Evolutionary conservation across 1,139 yeast species (phyloP), one percentile per base, ranked within the genome.

Genomic region (Yamadazyma pseudoaaseri): DNA sequence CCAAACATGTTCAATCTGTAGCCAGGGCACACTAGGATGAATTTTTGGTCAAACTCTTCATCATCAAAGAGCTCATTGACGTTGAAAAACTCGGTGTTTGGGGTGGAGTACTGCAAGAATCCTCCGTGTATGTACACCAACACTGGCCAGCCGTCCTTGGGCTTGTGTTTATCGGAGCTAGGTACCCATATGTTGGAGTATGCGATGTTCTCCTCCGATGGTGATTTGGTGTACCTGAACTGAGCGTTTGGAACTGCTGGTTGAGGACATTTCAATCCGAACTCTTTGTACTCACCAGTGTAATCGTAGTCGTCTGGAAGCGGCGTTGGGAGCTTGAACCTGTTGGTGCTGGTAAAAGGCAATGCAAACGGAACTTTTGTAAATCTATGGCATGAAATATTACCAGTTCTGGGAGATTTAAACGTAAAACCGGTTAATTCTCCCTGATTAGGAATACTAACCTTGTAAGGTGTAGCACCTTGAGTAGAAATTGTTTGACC

Each of bases 1-100:
- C 29, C 29, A 16, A 26, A 26, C 29, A 26, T 26, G 20, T 26
- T 26, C 14, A 26, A 20, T 15, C 29, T 26, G 12, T 26, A 26
- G 16, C 29, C 29, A 13, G 29, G 29, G 16, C 29, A 26, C 14
- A 26, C 29, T 20, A 26, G 16, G 6, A 26, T 26, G 20, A 15
- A 26, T 26, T 26, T 26, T 17, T 26, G 29, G 5, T 26, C 13
- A 15, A 26, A 26, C 20, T 26, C 29, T 16, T 5, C 29, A 16
- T 26, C 29, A 12, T 26, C 29, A 13, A 26, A 26, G 13, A 26
- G n/a, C 16, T 26, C 29, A 15, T 15, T 15, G 9, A 16, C 20
- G 12, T 26, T 26, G 29, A 26, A 26, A n/a, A 26, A 26, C 20
- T 26, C 20, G 11, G 18, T 13, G 29, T 26, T 26, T 6, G 29